Base-by-base conservation (phyloP, 2,329 filamentous ascomycete genomes). In the Calycina herbarum region DNA sequence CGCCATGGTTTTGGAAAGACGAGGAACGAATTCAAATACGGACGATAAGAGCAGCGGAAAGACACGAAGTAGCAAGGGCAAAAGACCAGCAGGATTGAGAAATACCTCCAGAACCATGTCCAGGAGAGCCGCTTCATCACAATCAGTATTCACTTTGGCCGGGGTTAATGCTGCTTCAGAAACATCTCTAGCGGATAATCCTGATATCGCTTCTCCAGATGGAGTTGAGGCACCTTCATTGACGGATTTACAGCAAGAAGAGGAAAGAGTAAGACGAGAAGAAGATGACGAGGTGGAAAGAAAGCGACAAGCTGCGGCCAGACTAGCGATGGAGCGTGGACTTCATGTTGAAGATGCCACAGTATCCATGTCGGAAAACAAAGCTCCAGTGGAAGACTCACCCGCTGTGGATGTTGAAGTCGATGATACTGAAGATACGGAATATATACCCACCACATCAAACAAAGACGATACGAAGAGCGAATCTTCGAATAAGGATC, bases 1-100 rank as follows among this genome's bases (percentile, higher is more conserved):
- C 72, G 92, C 93, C 2, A 89, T 96, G 76, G 87, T 89, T 2
- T 82, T 97, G 67, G 89, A 93, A 67, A 86, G 90, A 62, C 87
- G 90, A 70, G 85, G 84, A n/a, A 86, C 84, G 0, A 79, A 79
- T 3, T 76, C 81, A 35, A 80, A 80, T 54, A 80, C 81, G 17
- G 93, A 95, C 64, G 90, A 93, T 73, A 84, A 85, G 57, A 89
- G 89, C 70, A 93, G 90, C 72, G 86, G 84, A 57, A 90, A 85
- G 68, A 87, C 85, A 27, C 78, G 79, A 67, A 85, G 83, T 68
- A 88, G 83, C 70, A 88, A 87, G 69, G 86, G 86, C 0, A 88
- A 88, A 73, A 78, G 81, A 56, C 82, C 72, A 11, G 66, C 69
- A 8, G 68, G 64, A 24, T 72, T 73, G n/a, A 80, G 86, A 64